Evolutionary conservation across 164 flowering plant genomes (phyloP).

Genomic region (Magnolia sinica): DNA sequence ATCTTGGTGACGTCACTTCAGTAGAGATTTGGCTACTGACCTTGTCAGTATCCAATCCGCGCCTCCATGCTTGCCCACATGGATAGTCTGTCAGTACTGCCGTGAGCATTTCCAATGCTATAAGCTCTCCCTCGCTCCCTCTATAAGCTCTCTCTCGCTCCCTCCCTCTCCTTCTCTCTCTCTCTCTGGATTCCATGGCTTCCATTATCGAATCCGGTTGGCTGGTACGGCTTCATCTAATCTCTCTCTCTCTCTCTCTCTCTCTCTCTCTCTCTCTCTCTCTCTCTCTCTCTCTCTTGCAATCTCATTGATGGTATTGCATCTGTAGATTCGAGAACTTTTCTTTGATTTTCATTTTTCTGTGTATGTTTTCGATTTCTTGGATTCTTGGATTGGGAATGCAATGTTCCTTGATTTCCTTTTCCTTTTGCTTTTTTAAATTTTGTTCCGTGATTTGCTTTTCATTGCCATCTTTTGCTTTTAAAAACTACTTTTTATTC

Average conservation of each 20-base stretch:
- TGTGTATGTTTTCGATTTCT: neutral
- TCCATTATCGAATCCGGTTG: conserved; percentile 38
- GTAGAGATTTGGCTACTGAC: too few relatives aligned
- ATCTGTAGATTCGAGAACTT: too few relatives aligned
- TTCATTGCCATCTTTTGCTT: too few relatives aligned
- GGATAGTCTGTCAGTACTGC: conserved; percentile 19
- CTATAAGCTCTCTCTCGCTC: neutral
- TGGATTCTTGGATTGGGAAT: too few relatives aligned
- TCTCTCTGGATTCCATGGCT: conserved; percentile 23
- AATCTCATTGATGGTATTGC: too few relatives aligned
- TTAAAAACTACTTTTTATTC: too few relatives aligned
- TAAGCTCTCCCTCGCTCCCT: neutral
- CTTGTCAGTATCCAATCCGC: too few relatives aligned
- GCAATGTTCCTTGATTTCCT: too few relatives aligned
- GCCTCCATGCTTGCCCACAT: neutral
- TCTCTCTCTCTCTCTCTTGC: neutral
- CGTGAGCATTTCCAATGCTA: neutral
- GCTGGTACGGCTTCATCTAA: conserved; percentile 23
- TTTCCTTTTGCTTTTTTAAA: too few relatives aligned
- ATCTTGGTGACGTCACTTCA: too few relatives aligned
- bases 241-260: neutral
- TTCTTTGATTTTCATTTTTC: neutral
- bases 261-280: neutral
- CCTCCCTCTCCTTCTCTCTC: too few relatives aligned
- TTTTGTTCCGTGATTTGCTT: too few relatives aligned